Conservation (phyloP, 768 basidiomycete genomes). For the Suillus brevipes region DNA sequence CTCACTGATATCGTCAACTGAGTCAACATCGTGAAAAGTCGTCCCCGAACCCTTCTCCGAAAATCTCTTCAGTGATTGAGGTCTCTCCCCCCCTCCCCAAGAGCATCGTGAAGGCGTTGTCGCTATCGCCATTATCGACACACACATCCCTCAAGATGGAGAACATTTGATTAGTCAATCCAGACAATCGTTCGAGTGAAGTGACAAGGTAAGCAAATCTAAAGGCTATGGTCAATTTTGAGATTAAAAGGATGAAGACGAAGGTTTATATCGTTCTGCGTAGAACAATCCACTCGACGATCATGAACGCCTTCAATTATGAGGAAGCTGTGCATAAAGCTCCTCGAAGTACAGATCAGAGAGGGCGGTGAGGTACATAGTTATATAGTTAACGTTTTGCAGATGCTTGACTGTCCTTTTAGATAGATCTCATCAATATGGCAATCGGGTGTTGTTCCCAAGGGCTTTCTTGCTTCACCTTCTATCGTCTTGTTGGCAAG, state of each 20-base stretch:
- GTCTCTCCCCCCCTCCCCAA: constrained; percentile 70
- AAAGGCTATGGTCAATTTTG: constrained; percentile 1
- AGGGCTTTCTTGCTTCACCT: constrained; percentile 96
- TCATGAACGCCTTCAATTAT: constrained; percentile 98
- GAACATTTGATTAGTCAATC: constrained; percentile 97
- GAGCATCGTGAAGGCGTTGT: constrained; percentile 97
- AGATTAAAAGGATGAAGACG: constrained; percentile 54
- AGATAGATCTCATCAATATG: constrained; percentile 98
- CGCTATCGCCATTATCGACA: constrained; percentile 88
- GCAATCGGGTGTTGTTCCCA: constrained; percentile 99
- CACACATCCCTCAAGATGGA: constrained; percentile 94
- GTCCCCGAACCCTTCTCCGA: constrained; percentile 90
- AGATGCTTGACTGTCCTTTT: constrained; percentile 5
- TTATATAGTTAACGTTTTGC: not conserved
- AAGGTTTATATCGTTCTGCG: constrained; percentile 34
- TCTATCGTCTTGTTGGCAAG: constrained; percentile 95
- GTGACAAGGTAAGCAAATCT: constrained; percentile 80
- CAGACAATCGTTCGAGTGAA: constrained; percentile 90
- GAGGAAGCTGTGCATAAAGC: constrained; percentile 98
- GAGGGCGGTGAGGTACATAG: constrained; percentile 89
- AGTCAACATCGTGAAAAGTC: constrained; percentile 91
- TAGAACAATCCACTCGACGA: constrained; percentile 91
- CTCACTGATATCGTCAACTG: constrained; percentile 99
- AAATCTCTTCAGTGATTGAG: constrained; percentile 91
- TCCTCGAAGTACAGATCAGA: constrained; percentile 87